Evolutionary conservation across 345 rosid genomes (phyloP), one percentile per base, ranked within the genome.

Genomic region (Hibiscus syriacus): DNA sequence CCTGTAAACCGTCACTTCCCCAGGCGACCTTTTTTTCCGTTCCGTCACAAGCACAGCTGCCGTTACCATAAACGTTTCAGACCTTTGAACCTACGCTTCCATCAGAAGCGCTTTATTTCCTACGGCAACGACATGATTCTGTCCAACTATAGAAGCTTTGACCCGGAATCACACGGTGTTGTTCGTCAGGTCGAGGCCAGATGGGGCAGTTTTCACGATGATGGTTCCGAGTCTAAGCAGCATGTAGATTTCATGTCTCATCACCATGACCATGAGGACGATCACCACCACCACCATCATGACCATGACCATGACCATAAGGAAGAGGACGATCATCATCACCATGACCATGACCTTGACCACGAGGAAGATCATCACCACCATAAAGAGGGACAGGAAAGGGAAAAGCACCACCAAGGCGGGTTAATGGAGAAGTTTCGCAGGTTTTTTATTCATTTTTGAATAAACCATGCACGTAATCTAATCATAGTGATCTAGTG

Each of bases 1-100:
- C 85, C 86, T 1, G n/a, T 71, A n/a, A 77, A 77, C 79, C 82
- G 78, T 57, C 84, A 76, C 30, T 76, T 76, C 73, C 73, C 70
- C 25, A 11, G 61, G 26, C 76, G 69, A 11, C 78, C 81, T 2
- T 60, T 74, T 3, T 2, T 70, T 66, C 76, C 73, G 6, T 34
- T 79, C 58, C 80, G 78, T 17, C 79, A 58, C 59, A 70, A 77
- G n/a, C 81, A 64, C 73, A 68, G 63, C 9, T 82, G 83, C 78
- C 81, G 45, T 46, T 78, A 70, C 72, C 69, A 72, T 67, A 65
- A 20, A 19, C n/a, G 67, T 39, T 64, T 67, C 62, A 65, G 62
- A 29, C 55, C 66, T 26, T 72, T 65, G 64, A 70, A 60, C 29
- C 67, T 64, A 27, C 70, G 70, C 41, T 55, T 66, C 64, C 67